Percentiles rank a stretch among this genome's conserved stretches.
Conservation (phyloP, 2,329 filamentous ascomycete genomes). For the Cladosporium sp. region DNA sequence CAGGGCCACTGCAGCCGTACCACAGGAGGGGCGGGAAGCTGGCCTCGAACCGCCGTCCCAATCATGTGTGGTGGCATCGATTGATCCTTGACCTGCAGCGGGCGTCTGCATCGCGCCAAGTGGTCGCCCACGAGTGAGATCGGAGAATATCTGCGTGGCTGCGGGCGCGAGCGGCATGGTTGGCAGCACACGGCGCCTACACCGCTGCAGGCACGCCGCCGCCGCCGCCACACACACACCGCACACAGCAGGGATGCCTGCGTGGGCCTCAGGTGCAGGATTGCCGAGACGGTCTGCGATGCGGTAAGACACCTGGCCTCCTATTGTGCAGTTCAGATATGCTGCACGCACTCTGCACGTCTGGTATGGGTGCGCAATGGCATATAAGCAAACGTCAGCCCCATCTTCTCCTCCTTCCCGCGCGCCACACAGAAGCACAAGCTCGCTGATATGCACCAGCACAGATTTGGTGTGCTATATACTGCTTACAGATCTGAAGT, state of each 20-base stretch:
- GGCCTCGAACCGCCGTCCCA: not conserved
- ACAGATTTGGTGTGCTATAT: not conserved
- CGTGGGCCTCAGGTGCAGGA: not conserved
- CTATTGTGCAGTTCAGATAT: not conserved
- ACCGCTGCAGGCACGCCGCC: not conserved
- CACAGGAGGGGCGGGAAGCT: not conserved
- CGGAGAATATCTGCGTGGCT: conserved; percentile 15
- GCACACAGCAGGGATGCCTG: not conserved
- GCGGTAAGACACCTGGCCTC: conserved; percentile 1
- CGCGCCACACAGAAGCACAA: conserved; percentile 3
- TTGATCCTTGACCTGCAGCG: not conserved
- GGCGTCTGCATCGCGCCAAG: conserved; percentile 1
- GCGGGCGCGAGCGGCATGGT: conserved; percentile 19
- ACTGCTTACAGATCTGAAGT: not conserved
- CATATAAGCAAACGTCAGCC: conserved; percentile 9
- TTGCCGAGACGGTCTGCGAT: not conserved
- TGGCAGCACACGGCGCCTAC: not conserved
- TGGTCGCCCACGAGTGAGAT: not conserved
- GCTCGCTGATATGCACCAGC: conserved; percentile 1
- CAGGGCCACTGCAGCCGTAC: not conserved
- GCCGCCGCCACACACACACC: not conserved
- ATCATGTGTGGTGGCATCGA: not conserved
- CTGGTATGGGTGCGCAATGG: not conserved
- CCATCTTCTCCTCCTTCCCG: conserved; percentile 2
- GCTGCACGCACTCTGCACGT: not conserved